A percentile compares a stretch with the other conserved stretches of the same genome.
These are phyloP conservation scores for Oxyria digyna DNA, from an alignment of 148 eudicot genomes.

Conservation along the genomic window DNA sequence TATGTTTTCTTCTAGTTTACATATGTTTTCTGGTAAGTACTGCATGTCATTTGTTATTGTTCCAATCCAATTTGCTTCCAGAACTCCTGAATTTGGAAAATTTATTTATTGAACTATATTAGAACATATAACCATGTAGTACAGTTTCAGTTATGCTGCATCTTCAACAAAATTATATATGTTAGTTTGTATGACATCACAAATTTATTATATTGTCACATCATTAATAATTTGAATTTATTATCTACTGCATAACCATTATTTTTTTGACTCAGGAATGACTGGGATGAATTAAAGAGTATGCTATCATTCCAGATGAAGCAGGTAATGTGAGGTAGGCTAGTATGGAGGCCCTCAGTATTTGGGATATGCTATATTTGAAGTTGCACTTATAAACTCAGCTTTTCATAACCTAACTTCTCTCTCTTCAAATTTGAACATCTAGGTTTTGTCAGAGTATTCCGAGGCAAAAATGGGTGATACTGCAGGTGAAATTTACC, in stretches of 20 bases:
- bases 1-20: background rate
- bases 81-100: background rate
- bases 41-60: background rate
- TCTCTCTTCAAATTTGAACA: slow-evolving; percentile 7
- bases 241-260: slow-evolving; percentile 7
- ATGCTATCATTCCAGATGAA: slow-evolving; percentile 56
- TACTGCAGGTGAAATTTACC: slow-evolving; percentile 49
- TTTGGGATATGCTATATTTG: slow-evolving; percentile 4
- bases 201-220: background rate
- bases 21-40: background rate
- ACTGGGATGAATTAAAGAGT: slow-evolving; percentile 66
- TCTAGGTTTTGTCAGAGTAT: slow-evolving; percentile 69
- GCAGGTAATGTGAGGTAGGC: slow-evolving; percentile 55
- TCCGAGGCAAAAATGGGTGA: slow-evolving; percentile 47
- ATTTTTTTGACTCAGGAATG: slow-evolving; percentile 46
- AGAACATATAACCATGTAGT: background rate
- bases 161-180: background rate
- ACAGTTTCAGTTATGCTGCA: background rate
- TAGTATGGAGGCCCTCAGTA: slow-evolving; percentile 16
- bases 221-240: background rate
- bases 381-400: background rate
- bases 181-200: background rate
- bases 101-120: background rate
- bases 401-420: background rate
- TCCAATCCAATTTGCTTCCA: background rate